Conservation (phyloP, 176 grass and related monocot species). For the Carex pumila region DNA sequence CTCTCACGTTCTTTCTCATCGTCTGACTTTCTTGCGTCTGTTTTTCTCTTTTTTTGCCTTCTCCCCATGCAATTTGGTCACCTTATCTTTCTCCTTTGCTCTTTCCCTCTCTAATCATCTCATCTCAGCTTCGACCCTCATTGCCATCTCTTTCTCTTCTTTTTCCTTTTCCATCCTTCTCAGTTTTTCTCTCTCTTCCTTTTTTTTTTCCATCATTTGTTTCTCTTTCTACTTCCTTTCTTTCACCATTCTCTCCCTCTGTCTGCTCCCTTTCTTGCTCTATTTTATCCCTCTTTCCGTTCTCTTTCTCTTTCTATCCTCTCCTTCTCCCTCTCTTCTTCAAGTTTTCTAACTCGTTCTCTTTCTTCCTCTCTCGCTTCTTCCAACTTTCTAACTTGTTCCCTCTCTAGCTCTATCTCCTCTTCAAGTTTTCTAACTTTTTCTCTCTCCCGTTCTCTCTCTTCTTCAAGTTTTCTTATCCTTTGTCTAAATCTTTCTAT, state of each 20-base stretch:
- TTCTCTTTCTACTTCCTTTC: constrained; percentile 1
- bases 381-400: constrained; percentile 18
- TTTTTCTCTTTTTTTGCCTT: constrained; percentile 19
- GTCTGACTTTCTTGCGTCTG: constrained; percentile 12
- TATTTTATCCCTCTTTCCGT: neutral
- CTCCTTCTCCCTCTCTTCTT: constrained; percentile 43
- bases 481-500: constrained; percentile 47
- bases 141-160: constrained; percentile 18
- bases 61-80: constrained; percentile 8
- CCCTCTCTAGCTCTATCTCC: constrained; percentile 38
- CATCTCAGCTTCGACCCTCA: neutral
- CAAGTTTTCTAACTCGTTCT: constrained; percentile 28
- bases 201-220: constrained; percentile 11
- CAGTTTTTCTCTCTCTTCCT: constrained; percentile 11
- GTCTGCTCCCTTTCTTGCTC: neutral
- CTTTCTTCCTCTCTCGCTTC: constrained; percentile 16
- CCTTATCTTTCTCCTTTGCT: constrained; percentile 13
- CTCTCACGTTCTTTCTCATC: constrained; percentile 11
- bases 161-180: constrained; percentile 10
- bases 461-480: constrained; percentile 38
- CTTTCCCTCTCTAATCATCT: neutral
- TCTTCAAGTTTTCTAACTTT: constrained; percentile 46
- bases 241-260: neutral
- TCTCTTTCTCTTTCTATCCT: constrained; percentile 25
- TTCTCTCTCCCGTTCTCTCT: constrained; percentile 50